Percentiles rank a stretch among this genome's conserved stretches.
Evolutionary conservation across 2,329 filamentous ascomycete species (phyloP).

Genomic region (Davidsoniella australis): DNA sequence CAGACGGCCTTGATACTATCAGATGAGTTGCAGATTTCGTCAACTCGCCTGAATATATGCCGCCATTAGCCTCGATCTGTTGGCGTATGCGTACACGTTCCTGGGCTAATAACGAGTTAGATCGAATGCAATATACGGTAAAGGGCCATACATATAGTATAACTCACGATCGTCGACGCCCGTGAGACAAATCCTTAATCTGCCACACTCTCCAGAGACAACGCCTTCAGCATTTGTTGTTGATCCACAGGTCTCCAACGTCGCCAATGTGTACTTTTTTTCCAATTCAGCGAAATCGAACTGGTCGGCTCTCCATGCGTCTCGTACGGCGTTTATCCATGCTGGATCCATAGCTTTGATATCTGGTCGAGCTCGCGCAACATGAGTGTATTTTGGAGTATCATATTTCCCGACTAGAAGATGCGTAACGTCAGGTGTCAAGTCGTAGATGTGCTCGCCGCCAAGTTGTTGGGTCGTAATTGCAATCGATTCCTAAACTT

Average conservation of each 20-base stretch:
- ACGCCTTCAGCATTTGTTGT: conserved; percentile 19
- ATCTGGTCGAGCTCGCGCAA: conserved; percentile 75
- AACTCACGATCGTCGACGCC: conserved; percentile 35
- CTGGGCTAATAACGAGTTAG: conserved; percentile 26
- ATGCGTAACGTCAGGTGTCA: conserved; percentile 92
- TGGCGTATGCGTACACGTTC: conserved; percentile 56
- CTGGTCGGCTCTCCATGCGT: conserved; percentile 69
- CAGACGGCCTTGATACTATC: conserved; percentile 60
- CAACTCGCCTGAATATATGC: conserved; percentile 72
- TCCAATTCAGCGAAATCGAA: conserved; percentile 60
- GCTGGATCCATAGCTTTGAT: conserved; percentile 65
- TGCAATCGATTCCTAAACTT: conserved; percentile 34
- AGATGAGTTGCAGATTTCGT: conserved; percentile 77
- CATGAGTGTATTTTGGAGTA: conserved; percentile 89
- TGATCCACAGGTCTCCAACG: conserved; percentile 39
- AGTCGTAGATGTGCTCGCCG: conserved; percentile 70
- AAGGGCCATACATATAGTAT: not conserved
- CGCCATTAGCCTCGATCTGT: conserved; percentile 53
- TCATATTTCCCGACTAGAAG: conserved; percentile 78
- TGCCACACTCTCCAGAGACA: conserved; percentile 20
- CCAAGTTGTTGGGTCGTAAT: conserved; percentile 63
- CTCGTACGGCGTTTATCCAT: conserved; percentile 69
- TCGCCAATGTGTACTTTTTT: conserved; percentile 42
- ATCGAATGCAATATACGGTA: not conserved
- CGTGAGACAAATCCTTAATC: conserved; percentile 36